Conservation (phyloP, 1,284 basidiomycete species). For the Singerocomus rubriflavus region DNA sequence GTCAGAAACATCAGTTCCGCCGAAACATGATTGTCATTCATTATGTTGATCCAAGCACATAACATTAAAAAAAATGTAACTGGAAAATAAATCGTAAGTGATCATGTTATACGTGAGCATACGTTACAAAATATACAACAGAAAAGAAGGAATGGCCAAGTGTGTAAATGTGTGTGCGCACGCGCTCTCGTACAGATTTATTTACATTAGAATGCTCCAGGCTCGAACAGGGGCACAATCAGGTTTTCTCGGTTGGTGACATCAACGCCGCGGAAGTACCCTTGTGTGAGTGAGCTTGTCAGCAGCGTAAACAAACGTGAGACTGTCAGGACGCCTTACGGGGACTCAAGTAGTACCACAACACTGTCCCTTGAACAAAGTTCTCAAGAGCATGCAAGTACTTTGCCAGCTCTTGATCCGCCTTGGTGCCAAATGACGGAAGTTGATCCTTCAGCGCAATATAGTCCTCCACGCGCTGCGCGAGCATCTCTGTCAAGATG, state of each 20-base stretch:
- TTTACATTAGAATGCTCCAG: conserved; percentile 22
- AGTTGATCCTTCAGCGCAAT: conserved; percentile 35
- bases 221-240: conserved; percentile 30
- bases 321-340: conserved; percentile 23
- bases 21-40: too few relatives aligned
- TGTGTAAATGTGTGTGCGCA: neutral
- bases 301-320: conserved; percentile 11
- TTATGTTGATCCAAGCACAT: too few relatives aligned
- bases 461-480: conserved; percentile 41
- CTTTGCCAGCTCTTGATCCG: conserved; percentile 38
- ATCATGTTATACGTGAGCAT: conserved; percentile 15
- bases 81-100: conserved; percentile 12
- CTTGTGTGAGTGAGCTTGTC: conserved; percentile 12
- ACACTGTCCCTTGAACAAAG: conserved; percentile 46
- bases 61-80: conserved; percentile 8
- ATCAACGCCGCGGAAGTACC: conserved; percentile 35
- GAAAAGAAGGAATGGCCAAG: neutral
- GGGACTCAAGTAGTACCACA: conserved; percentile 47
- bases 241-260: conserved; percentile 30
- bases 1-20: too few relatives aligned
- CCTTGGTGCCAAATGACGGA: conserved; percentile 42
- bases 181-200: neutral
- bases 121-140: conserved; percentile 26
- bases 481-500: conserved; percentile 42
- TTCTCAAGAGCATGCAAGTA: conserved; percentile 44